Evolutionary conservation across 352 stramenopile genomes (phyloP).

Genomic region (Pythium phragmitis): DNA sequence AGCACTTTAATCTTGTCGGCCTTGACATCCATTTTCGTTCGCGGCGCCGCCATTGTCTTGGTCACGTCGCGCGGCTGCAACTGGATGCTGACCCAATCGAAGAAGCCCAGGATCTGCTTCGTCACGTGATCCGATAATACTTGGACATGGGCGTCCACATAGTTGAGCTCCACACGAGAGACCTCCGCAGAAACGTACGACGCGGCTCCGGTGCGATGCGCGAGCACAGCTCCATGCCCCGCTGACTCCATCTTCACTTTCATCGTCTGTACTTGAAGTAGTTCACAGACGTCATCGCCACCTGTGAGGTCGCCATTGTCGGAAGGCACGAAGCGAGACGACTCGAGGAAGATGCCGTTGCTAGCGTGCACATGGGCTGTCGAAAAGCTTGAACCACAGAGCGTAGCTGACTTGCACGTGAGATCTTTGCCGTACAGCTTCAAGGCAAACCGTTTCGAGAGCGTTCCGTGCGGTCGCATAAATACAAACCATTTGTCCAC

Average conservation of each 20-base stretch:
- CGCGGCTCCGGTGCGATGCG: conserved; percentile 42
- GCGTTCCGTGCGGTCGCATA: conserved; percentile 44
- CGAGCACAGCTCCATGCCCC: conserved; percentile 36
- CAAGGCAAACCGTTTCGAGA: conserved; percentile 43
- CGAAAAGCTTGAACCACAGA: conserved; percentile 31
- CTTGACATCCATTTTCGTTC: conserved; percentile 60
- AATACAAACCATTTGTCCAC: conserved; percentile 60
- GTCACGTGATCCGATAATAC: conserved; percentile 51
- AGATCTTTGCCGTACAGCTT: conserved; percentile 41
- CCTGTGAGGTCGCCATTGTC: not conserved
- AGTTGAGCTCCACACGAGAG: conserved; percentile 54
- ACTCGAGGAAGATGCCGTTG: conserved; percentile 41
- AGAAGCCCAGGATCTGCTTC: conserved; percentile 65
- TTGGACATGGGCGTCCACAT: conserved; percentile 47
- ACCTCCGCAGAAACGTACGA: conserved; percentile 46
- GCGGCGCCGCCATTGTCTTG: conserved; percentile 35
- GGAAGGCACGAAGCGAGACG: conserved; percentile 34
- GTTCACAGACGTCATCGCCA: conserved; percentile 42
- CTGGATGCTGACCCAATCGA: conserved; percentile 58
- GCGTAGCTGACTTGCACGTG: conserved; percentile 40
- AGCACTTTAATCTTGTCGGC: conserved; percentile 38
- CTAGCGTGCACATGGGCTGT: conserved; percentile 35
- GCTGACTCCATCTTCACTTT: conserved; percentile 42
- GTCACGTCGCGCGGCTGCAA: conserved; percentile 35
- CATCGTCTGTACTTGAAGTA: conserved; percentile 37